Base-by-base conservation (phyloP, 176 grass and related monocot genomes). In the Phyllostachys edulis region DNA sequence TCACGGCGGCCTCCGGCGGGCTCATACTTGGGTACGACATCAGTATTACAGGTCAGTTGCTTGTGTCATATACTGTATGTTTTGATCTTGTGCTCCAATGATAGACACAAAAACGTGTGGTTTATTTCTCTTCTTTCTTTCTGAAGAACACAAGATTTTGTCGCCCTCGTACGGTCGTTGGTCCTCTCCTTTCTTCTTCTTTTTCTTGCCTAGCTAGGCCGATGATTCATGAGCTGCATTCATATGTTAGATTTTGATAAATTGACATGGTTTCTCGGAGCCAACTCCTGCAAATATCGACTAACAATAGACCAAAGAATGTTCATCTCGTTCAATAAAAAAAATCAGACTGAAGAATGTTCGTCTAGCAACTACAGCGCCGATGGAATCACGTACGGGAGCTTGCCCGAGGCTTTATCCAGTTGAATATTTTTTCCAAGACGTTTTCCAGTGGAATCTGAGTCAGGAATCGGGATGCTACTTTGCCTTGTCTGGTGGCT, bases 11-110 rank as follows among this genome's bases (percentile, higher is more conserved):
- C 45, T 88, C 90, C 50, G 67, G 90, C 1, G 86, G 90, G 36
- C 82, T 91, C 5, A 57, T 91, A 39, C 84, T 91, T 50, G 90
- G 89, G 6, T 91, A 91, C 54, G 89, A 91, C 46, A 82, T 91
- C 62, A 71, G 89, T 18, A 66, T 91, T 27, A 88, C 89, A 77
- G 89, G 85, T 84, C 13, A 83, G 70, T 73, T 45, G 2, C 44
- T 44, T 21, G 6, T 63, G 8, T 16, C 7, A 62, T 18, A 0
- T 63, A 34, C 15, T 1, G 42, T 44, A 44, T 15, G 9, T 16
- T 15, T 23, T 47, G 42, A 63, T 21, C 23, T 40, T 47, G 15
- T 42, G 21, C 9, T 63, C 15, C 6, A 17, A 11, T 42, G n/a
- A 13, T 16, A 3, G 5, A 12, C 23, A 45, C 13, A 45, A 20